Percentiles rank a stretch among this genome's conserved stretches.
Evolutionary conservation across 495 filamentous ascomycete genomes (phyloP).

Genomic region (Talaromyces borbonicus): DNA sequence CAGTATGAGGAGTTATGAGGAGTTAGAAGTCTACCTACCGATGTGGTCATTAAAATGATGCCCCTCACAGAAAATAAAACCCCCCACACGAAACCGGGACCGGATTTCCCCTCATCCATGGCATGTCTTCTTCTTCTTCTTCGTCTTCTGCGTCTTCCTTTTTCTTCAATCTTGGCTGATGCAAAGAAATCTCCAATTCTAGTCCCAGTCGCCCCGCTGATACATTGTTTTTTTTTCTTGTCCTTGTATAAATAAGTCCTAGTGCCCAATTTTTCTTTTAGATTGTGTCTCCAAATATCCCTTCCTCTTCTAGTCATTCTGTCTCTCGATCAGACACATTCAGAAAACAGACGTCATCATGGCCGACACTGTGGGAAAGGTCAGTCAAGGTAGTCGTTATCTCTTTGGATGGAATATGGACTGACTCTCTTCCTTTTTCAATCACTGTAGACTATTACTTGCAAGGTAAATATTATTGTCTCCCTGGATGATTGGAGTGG

Average conservation of each 20-base stretch:
- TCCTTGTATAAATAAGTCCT: neutral
- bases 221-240: too few species aligned
- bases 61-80: neutral
- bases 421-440: conserved; percentile 8
- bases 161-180: neutral
- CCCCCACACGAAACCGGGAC: neutral
- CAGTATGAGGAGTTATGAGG: too few species aligned
- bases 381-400: conserved; percentile 14
- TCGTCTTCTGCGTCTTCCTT: neutral
- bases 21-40: too few species aligned
- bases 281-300: neutral
- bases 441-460: conserved; percentile 61
- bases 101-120: neutral
- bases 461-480: conserved; percentile 64
- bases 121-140: neutral
- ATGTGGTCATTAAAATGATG: neutral
- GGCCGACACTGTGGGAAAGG: conserved; percentile 50
- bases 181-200: neutral
- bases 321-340: neutral
- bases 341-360: conserved; percentile 15
- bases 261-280: neutral
- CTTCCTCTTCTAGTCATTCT: neutral
- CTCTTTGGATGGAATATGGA: neutral
- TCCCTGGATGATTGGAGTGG: neutral
- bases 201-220: too few species aligned